Evolutionary conservation across 2,329 filamentous ascomycete species (phyloP), one percentile per base, ranked within the genome.

Genomic region (Calycina marina): DNA sequence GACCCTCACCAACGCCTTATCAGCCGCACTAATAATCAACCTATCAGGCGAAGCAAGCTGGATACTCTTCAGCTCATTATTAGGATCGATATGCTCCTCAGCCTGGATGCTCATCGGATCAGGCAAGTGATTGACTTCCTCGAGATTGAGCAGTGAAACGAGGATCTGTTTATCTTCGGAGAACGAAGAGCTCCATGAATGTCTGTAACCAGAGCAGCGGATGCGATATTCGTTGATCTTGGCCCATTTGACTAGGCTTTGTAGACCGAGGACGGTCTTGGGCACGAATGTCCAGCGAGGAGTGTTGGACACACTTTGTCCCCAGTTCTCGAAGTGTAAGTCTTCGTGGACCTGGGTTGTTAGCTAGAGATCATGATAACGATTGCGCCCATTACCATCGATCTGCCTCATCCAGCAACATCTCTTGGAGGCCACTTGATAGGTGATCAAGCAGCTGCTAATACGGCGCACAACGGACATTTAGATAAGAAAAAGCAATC

Each of bases 141-240:
- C 37, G 5, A 62, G 37, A 30, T 54, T 54, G n/a, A 62, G 43
- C 11, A 61, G 49, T 0, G 59, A 62, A 25, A 63, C 54, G 26
- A 62, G 41, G 11, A 64, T 51, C 29, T 62, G 50, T 15, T 54
- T 56, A 14, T 56, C 47, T 36, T 56, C 45, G 2, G 56, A 53
- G 37, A 60, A 63, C 13, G 59, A 54, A 5, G 54, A 46, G 4
- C 53, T 48, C 58, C 60, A 62, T 5, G 55, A 59, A 37, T 63
- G 60, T 4, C 60, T 50, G 35, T 60, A 63, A 1, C 59, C 60
- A 3, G 52, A 50, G 20, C 55, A 58, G 17, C 60, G 51, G 11
- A 63, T 55, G 4, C 56, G 48, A 38, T 56, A 49, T 2, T 50
- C 44, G 15, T 56, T 44, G 3, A 33, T 30, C 18, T 51, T 51